phyloP scores from a whole-genome alignment of 129 eudicot species.

The Lactuca saligna region DNA sequence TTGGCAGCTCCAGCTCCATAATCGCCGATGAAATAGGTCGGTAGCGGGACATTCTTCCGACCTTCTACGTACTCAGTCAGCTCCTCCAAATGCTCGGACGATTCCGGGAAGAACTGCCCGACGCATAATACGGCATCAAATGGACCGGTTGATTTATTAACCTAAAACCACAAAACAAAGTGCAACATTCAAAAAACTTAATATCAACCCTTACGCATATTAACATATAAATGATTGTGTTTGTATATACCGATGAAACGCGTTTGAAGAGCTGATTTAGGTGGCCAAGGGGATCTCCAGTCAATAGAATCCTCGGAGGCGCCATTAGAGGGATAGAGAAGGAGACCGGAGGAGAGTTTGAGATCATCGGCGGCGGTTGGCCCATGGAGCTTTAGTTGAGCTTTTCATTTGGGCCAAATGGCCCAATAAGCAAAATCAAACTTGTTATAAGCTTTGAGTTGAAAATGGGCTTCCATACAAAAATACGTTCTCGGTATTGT shows the following conservation, averaged over 20 bases:
- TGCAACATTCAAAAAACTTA: not conserved
- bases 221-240: not conserved
- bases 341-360: slow-evolving; percentile 26
- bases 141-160: slow-evolving; percentile 91
- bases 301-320: slow-evolving; percentile 42
- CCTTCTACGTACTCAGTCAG: slow-evolving; percentile 73
- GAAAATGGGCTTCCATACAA: not conserved
- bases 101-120: slow-evolving; percentile 91
- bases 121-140: slow-evolving; percentile 89
- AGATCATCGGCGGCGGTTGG: slow-evolving; percentile 4
- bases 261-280: slow-evolving; percentile 87
- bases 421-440: not conserved
- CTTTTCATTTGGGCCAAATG: not conserved
- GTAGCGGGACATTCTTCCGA: slow-evolving; percentile 57
- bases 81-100: slow-evolving; percentile 64
- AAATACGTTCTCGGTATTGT: too few species aligned
- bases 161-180: slow-evolving; percentile 42
- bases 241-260: slow-evolving; percentile 52
- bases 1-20: slow-evolving; percentile 77
- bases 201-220: not conserved
- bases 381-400: not conserved
- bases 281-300: slow-evolving; percentile 89
- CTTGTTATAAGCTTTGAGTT: not conserved
- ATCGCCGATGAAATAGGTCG: slow-evolving; percentile 58
- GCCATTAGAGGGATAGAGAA: slow-evolving; percentile 45